Evolutionary conservation across 2,329 filamentous ascomycete species (phyloP), one percentile per base, ranked within the genome.

Genomic region (Chaetomiaceae sp.): DNA sequence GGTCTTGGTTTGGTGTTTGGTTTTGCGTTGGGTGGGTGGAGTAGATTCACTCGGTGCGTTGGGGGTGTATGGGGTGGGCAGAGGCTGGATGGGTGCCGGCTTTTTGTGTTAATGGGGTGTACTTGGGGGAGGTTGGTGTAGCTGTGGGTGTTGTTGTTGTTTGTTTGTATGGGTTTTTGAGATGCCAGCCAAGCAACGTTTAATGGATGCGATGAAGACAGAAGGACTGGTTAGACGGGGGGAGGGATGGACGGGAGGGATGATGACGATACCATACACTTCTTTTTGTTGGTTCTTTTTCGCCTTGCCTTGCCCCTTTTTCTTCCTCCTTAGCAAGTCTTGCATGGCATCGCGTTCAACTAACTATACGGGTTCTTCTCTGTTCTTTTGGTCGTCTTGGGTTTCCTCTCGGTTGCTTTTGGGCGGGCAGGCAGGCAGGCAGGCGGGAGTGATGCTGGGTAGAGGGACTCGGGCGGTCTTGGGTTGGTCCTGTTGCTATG

Each of bases 221-320:
- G 27, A 31, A 3, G 27, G 9, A 31, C 27, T 11, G 5, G 27
- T 7, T 12, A 31, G 9, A 27, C 25, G 25, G 25, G 9, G 5
- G 25, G 25, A 25, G 14, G 17, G 15, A 42, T 27, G 39, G 25
- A 31, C 43, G 43, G 20, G 33, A 27, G 42, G 42, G 20, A 29
- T 45, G 17, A 33, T 31, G 42, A 60, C 54, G 58, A 61, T 58
- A 62, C 60, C 60, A 62, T n/a, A n/a, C 51, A 47, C 53, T 55
- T 57, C 54, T 49, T 55, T 39, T 47, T 40, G 15, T 34, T 34
- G 8, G 6, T 14, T 37, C 8, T 20, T n/a, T 12, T 46, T 34
- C 11, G 23, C 11, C 15, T 20, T 19, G 25, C 14, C 7, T 11
- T 27, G 15, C n/a, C 33, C 43, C 22, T 20, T 48, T 34, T 37